Evolutionary conservation across 2,329 filamentous ascomycete species (phyloP).

Genomic region (Penicillium corylophilum): DNA sequence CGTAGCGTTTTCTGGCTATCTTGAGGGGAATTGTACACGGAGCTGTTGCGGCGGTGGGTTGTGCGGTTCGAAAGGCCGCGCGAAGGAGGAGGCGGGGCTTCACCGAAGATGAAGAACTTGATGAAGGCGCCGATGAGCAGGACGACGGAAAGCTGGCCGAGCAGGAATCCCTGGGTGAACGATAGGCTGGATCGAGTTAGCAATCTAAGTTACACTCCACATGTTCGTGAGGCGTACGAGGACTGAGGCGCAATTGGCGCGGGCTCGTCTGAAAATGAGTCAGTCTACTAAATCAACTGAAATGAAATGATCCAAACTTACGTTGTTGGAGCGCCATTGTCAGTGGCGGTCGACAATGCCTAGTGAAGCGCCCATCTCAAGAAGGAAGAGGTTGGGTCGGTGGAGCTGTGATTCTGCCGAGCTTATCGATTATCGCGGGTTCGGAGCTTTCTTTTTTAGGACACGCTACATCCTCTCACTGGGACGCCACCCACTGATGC

Average conservation of each 20-base stretch:
- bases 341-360: conserved; percentile 22
- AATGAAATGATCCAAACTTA: conserved; percentile 10
- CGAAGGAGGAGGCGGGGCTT: conserved; percentile 79
- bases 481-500: conserved; percentile 1
- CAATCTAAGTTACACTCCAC: conserved; percentile 11
- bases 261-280: conserved; percentile 29
- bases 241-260: conserved; percentile 37
- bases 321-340: conserved; percentile 36
- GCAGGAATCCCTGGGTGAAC: conserved; percentile 88
- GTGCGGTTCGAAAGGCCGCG: conserved; percentile 73
- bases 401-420: conserved; percentile 17
- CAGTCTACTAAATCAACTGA: conserved; percentile 4
- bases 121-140: conserved; percentile 92
- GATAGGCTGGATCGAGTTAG: conserved; percentile 61
- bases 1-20: conserved; percentile 46
- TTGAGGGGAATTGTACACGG: conserved; percentile 51
- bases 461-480: conserved; percentile 6
- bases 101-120: conserved; percentile 99
- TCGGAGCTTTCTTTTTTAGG: conserved; percentile 8
- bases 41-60: conserved; percentile 72
- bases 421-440: conserved; percentile 15
- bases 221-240: conserved; percentile 36
- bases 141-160: conserved; percentile 90
- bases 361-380: conserved; percentile 25
- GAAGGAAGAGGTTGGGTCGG: conserved; percentile 13